Base-by-base conservation (phyloP, 2,329 filamentous ascomycete species). In the Hymenoscyphus fraxineus region DNA sequence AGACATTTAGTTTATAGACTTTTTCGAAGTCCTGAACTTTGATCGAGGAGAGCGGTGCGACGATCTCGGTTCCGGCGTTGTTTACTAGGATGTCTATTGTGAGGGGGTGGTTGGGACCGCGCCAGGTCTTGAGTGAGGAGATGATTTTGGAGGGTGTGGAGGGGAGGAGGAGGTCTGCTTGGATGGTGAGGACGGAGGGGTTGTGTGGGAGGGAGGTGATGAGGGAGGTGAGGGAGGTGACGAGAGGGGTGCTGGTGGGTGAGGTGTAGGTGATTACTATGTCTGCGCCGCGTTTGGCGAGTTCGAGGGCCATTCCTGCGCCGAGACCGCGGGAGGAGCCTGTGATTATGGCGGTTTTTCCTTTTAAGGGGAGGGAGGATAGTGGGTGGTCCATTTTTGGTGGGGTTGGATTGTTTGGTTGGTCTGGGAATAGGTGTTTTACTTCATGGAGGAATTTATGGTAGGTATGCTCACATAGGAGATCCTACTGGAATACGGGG, bases 271-370 rank as follows among this genome's bases (percentile, higher is more conserved):
- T 56, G 40, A 58, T 16, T n/a, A 47, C 40, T 63, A 70, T 63
- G 58, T 69, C 61, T 44, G 67, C 68, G 12, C 68, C 67, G 38
- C 64, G 61, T 31, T 61, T 60, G 2, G 65, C 66, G 27, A 69
- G 57, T 41, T 67, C 64, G 47, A 62, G 54, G 10, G 62, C 64
- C 35, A 68, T 69, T 32, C 64, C 64, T 44, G 64, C 62, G 7
- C 67, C 69, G 6, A 70, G 64, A 12, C 67, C 65, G 16, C 64
- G 54, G 16, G 63, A 63, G 15, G 64, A 66, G 22, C 66, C 67
- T 44, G 67, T 70, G 2, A 68, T 62, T 19, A 69, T 60, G 15
- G 66, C 67, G 6, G 56, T 63, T 39, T 62, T 68, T 64, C 40
- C 66, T 62, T 60, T 12, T 2, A 27, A 22, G 47, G 47, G 47